Evolutionary conservation across 768 basidiomycete species (phyloP), one percentile per base, ranked within the genome.

Genomic region (Hericium rajendrae): DNA sequence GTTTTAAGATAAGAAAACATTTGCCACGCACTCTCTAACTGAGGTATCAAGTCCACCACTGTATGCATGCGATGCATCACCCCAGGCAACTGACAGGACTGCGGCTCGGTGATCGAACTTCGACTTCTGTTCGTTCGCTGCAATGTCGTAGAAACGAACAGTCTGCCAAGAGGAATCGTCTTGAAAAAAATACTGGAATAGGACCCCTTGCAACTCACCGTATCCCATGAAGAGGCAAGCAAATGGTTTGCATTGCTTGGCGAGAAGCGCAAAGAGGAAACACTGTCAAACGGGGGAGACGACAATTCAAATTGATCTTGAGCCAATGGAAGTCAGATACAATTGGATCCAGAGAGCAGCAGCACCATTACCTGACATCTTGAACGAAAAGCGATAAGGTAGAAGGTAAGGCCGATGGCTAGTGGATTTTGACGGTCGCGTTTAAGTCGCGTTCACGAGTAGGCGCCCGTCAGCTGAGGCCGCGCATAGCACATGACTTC

Each of bases 141-240:
- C 61, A 64, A 83, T 62, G 63, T 83, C 71, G 73, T 86, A 74
- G 64, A 82, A 66, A 66, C 84, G 61, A 67, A 88, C 67, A 67
- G 81, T 74, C 90, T 89, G n/a, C n/a, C n/a, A n/a, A n/a, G n/a
- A n/a, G n/a, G n/a, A n/a, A n/a, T n/a, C n/a, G n/a, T n/a, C n/a
- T n/a, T n/a, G n/a, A n/a, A n/a, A n/a, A n/a, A n/a, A n/a, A n/a
- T n/a, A n/a, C n/a, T n/a, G n/a, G n/a, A n/a, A n/a, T n/a, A n/a
- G n/a, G n/a, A n/a, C n/a, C n/a, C n/a, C n/a, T n/a, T n/a, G n/a
- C n/a, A n/a, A n/a, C n/a, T n/a, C n/a, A n/a, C 81, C 22, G 89
- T 82, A 70, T 98, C 95, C 95, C 95, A 98, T 59, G 89, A 87
- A 12, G 91, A 83, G 16, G 89, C 90, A 0, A 97, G 73, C 1